Evolutionary conservation across 2,329 filamentous ascomycete species (phyloP).

Genomic region (Aspergillus felis): DNA sequence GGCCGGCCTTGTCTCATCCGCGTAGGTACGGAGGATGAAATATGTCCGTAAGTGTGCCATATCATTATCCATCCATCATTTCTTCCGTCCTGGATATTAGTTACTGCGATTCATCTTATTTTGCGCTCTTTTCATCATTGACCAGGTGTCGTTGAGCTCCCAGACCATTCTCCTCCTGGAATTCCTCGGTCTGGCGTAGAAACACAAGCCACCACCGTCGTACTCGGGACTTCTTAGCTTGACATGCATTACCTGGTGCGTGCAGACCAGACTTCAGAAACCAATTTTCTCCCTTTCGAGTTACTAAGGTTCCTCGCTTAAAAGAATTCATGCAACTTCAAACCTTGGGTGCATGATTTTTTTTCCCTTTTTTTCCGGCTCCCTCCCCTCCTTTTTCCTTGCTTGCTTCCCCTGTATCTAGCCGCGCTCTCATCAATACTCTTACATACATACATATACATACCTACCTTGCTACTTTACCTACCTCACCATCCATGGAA

Average conservation of each 20-base stretch:
- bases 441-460: background rate
- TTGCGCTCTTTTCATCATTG: background rate
- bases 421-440: background rate
- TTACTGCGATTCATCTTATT: background rate
- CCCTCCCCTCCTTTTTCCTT: background rate
- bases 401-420: background rate
- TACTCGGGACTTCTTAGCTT: background rate
- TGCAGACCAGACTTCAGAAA: background rate
- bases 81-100: background rate
- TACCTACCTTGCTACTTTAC: too few relatives aligned
- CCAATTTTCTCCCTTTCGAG: background rate
- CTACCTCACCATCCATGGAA: too few relatives aligned
- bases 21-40: background rate
- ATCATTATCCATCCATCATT: background rate
- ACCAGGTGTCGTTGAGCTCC: background rate
- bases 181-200: too few relatives aligned
- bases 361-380: background rate
- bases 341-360: background rate
- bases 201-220: background rate
- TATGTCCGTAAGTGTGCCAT: background rate
- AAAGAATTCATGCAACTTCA: background rate
- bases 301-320: background rate
- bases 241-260: background rate
- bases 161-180: background rate
- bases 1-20: background rate